These are phyloP conservation scores for Globisporangium megalacanthum DNA, from an alignment of 352 stramenopile species.

Conservation along the genomic window DNA sequence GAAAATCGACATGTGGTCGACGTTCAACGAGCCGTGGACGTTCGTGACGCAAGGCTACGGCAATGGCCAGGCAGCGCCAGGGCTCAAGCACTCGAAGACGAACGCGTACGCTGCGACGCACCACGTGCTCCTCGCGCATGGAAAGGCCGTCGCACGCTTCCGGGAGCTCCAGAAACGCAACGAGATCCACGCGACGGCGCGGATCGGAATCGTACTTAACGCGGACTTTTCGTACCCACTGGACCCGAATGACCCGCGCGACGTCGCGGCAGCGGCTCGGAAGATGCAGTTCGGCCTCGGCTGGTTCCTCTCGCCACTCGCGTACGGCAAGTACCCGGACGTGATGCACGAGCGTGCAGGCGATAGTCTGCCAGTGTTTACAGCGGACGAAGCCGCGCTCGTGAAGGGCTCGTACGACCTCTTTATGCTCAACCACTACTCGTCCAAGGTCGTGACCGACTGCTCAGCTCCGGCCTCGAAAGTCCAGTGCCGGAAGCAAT, in stretches of 20 bases:
- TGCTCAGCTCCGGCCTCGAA: slow-evolving; percentile 27
- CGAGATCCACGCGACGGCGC: slow-evolving; percentile 33
- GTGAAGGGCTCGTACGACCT: slow-evolving; percentile 90
- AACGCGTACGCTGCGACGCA: slow-evolving; percentile 69
- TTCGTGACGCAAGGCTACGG: slow-evolving; percentile 86
- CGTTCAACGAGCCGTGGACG: slow-evolving; percentile 93
- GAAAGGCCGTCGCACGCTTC: slow-evolving; percentile 79
- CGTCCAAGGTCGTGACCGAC: slow-evolving; percentile 42
- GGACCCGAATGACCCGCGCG: slow-evolving; percentile 38
- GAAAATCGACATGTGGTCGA: slow-evolving; percentile 93
- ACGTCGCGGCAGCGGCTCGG: slow-evolving; percentile 64
- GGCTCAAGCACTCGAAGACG: slow-evolving; percentile 26
- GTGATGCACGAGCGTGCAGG: slow-evolving; percentile 85
- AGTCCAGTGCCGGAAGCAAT: slow-evolving; percentile 25
- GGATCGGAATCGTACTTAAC: slow-evolving; percentile 92
- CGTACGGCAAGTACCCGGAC: slow-evolving; percentile 87
- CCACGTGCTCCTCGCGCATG: slow-evolving; percentile 91
- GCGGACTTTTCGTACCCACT: slow-evolving; percentile 72
- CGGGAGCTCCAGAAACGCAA: slow-evolving; percentile 53
- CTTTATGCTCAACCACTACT: slow-evolving; percentile 94
- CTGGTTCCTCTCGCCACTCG: slow-evolving; percentile 92
- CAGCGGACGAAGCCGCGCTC: slow-evolving; percentile 50
- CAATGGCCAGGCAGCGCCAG: slow-evolving; percentile 42
- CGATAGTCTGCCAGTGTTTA: slow-evolving; percentile 84
- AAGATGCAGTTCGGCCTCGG: slow-evolving; percentile 89